Evolutionary conservation across 1,284 basidiomycete genomes (phyloP).

Genomic region (Volvariella surrecta): DNA sequence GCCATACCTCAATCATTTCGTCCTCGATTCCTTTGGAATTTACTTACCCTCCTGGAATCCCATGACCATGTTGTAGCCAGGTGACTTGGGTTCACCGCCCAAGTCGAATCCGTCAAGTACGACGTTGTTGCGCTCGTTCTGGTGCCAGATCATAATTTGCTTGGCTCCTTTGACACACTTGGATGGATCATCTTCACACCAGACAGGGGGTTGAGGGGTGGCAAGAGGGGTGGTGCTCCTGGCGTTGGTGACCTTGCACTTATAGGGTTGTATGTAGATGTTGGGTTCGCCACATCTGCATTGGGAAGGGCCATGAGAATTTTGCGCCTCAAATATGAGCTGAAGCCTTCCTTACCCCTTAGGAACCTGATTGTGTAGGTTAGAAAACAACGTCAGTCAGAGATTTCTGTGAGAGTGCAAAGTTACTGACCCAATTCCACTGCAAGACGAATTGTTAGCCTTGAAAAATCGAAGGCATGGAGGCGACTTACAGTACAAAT

Average conservation of each 20-base stretch:
- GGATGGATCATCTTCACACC: constrained; percentile 33
- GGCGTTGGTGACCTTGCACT: constrained; percentile 33
- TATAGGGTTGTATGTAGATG: constrained; percentile 34
- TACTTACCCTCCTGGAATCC: too few relatives aligned
- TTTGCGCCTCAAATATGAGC: too few relatives aligned
- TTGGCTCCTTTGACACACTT: constrained; percentile 33
- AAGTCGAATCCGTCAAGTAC: constrained; percentile 28
- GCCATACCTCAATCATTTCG: too few relatives aligned
- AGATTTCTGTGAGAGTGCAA: too few relatives aligned
- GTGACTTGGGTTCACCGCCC: constrained; percentile 26
- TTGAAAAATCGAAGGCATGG: background rate
- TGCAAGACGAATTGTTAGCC: background rate
- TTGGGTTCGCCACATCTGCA: constrained; percentile 36
- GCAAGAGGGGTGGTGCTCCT: constrained; percentile 26
- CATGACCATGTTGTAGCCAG: constrained; percentile 39
- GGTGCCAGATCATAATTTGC: constrained; percentile 42
- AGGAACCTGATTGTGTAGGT: too few relatives aligned
- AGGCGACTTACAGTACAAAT: constrained; percentile 33
- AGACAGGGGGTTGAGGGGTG: constrained; percentile 28
- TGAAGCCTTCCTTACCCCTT: too few relatives aligned
- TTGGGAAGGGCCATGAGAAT: too few relatives aligned
- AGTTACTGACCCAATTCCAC: too few relatives aligned
- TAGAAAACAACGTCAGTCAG: too few relatives aligned
- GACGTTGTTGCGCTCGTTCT: constrained; percentile 34
- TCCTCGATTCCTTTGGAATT: too few relatives aligned